Evolutionary conservation across 2,329 filamentous ascomycete genomes (phyloP), one percentile per base, ranked within the genome.

Genomic region (Amesomyces nigricolor): DNA sequence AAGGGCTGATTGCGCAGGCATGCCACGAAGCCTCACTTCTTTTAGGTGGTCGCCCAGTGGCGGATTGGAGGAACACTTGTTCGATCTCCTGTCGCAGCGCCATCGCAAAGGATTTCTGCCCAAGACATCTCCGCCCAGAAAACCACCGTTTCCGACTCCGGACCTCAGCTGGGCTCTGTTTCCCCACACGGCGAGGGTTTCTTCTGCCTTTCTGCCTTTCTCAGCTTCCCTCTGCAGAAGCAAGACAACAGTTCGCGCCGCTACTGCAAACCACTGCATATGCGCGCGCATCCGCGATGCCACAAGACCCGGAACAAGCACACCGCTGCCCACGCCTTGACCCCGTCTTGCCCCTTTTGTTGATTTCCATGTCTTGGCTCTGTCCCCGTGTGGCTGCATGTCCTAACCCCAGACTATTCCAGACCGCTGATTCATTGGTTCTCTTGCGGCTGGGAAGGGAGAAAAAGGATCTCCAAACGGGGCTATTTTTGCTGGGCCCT

Each of bases 191-290:
- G 16, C 16, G 16, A 16, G 16, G 9, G n/a, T 43, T 26, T 22
- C 38, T 47, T 47, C 37, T 26, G 46, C 46, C 46, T 14, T 9
- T 17, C 14, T 38, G 22, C 9, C 10, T 17, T 10, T 7, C 9
- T 50, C 22, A 32, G 29, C 22, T 9, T n/a, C 22, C 17, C 3
- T 44, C 10, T 14, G 11, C 22, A 45, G 35, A 42, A 30, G 17
- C 40, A 22, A 29, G 14, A 17, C 22, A 32, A 47, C 40, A 43
- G 32, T 37, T 56, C 22, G 43, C 53, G 59, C 46, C 54, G 39
- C 54, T 54, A 47, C 57, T 59, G 59, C 57, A 54, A 48, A 37
- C 48, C 45, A 52, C 55, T 51, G 43, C 53, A 57, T 58, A 50
- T 51, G 52, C 37, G 32, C 30, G 38, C 30, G 22, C 46, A 35